Evolutionary conservation across 306 rosid genomes (phyloP).

Genomic region (Notholithocarpus densiflorus): DNA sequence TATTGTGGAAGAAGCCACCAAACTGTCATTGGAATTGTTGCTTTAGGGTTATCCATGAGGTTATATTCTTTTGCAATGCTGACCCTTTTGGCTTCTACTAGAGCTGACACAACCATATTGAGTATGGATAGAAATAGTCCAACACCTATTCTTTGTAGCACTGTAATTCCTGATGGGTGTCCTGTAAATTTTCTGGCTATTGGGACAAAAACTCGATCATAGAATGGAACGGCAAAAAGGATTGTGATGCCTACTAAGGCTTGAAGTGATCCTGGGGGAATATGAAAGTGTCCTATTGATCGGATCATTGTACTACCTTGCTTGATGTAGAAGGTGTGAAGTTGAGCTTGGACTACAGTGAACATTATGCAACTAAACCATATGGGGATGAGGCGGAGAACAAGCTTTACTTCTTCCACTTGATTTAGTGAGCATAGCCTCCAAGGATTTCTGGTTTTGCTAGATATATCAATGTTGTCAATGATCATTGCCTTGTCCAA

Average conservation of each 20-base stretch:
- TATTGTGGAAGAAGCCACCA: constrained; percentile 94
- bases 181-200: constrained; percentile 34
- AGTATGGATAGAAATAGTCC: constrained; percentile 61
- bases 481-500: constrained; percentile 68
- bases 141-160: constrained; percentile 61
- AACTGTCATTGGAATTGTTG: constrained; percentile 48
- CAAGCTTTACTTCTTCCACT: constrained; percentile 75
- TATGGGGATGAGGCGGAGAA: constrained; percentile 60
- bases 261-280: constrained; percentile 72
- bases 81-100: constrained; percentile 57
- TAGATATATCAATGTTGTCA: constrained; percentile 45
- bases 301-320: constrained; percentile 60
- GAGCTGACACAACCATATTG: constrained; percentile 53
- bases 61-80: constrained; percentile 31
- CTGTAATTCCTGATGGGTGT: constrained; percentile 55
- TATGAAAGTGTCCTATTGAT: constrained; percentile 45
- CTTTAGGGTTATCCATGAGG: constrained; percentile 44
- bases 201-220: constrained; percentile 57
- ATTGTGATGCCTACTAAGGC: constrained; percentile 48
- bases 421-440: constrained; percentile 65
- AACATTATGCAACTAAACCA: constrained; percentile 73
- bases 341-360: constrained; percentile 49
- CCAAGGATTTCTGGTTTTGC: constrained; percentile 58
- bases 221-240: constrained; percentile 42
- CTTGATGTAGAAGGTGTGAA: constrained; percentile 59